Percentiles rank a stretch among this genome's conserved stretches.
phyloP scores from a whole-genome alignment of 441 rosid species.

The Macaranga tanarius region DNA sequence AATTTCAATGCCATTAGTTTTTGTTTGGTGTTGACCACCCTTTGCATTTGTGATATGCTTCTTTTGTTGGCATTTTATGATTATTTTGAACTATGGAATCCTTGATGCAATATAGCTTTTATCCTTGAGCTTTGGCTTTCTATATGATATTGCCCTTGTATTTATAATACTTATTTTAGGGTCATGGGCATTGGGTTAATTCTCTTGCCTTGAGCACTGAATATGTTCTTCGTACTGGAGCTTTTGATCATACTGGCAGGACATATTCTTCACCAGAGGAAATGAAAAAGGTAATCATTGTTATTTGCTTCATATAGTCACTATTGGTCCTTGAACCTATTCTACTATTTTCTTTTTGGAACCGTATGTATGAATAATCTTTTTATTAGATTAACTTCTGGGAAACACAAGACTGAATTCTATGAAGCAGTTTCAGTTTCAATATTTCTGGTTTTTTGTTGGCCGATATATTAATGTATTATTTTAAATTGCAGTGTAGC shows the following conservation, averaged over 20 bases:
- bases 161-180: slow-evolving; percentile 41
- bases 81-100: not conserved
- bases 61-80: not conserved
- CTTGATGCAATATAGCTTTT: not conserved
- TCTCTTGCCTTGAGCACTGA: slow-evolving; percentile 97
- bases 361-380: not conserved
- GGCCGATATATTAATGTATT: not conserved
- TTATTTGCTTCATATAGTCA: slow-evolving; percentile 10
- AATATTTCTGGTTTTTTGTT: not conserved
- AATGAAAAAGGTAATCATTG: slow-evolving; percentile 65
- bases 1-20: not conserved
- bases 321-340: not conserved
- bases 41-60: not conserved
- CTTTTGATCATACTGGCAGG: slow-evolving; percentile 91
- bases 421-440: not conserved
- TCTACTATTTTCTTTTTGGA: slow-evolving; percentile 3
- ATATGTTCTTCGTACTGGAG: slow-evolving; percentile 94
- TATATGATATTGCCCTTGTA: slow-evolving; percentile 3
- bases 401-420: not conserved
- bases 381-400: not conserved
- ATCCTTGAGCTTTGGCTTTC: not conserved
- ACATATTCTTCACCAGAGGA: slow-evolving; percentile 81
- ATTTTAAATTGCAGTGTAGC: not conserved
- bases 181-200: slow-evolving; percentile 99
- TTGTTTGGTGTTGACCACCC: not conserved